Evolutionary conservation across 208 protist species (phyloP).

Genomic region (Leishmania aethiopica): DNA sequence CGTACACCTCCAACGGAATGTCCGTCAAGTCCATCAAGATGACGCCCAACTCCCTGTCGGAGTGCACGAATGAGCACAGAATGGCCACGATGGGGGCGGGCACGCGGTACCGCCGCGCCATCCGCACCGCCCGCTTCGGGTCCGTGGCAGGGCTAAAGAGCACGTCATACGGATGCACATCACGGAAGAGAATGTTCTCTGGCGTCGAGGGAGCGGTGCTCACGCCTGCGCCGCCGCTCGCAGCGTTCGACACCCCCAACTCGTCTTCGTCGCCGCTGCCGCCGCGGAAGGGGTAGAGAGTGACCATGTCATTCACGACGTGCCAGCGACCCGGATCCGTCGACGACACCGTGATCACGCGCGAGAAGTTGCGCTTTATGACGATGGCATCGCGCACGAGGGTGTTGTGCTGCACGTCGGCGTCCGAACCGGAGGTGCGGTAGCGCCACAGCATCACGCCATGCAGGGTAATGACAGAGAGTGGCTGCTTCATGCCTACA

Average conservation of each 20-base stretch:
- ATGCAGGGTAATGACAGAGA: conserved; percentile 80
- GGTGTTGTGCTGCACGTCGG: conserved; percentile 16
- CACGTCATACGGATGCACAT: conserved; percentile 62
- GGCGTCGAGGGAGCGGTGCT: conserved; percentile 14
- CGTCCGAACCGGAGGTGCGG: conserved; percentile 32
- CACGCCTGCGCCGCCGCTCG: not conserved
- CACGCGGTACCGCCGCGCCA: conserved; percentile 60
- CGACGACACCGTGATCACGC: conserved; percentile 52
- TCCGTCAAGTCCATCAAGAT: conserved; percentile 70
- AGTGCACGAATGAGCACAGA: conserved; percentile 45
- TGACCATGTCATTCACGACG: conserved; percentile 83
- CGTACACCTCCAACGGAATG: conserved; percentile 65
- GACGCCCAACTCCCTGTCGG: conserved; percentile 61
- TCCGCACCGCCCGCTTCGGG: conserved; percentile 40
- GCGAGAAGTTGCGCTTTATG: conserved; percentile 82
- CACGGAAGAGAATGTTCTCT: conserved; percentile 44
- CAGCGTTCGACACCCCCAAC: not conserved
- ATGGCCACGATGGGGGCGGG: conserved; percentile 62
- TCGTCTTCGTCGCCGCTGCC: conserved; percentile 13
- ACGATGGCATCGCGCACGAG: conserved; percentile 39
- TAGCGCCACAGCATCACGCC: conserved; percentile 82
- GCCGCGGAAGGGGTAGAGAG: conserved; percentile 65
- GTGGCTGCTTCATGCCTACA: conserved; percentile 60
- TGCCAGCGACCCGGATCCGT: conserved; percentile 65
- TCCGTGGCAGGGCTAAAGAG: conserved; percentile 70